Percentiles rank a stretch among this genome's conserved stretches.
These are phyloP conservation scores for Cercospora zeae-maydis DNA, from an alignment of 2,329 filamentous ascomycete genomes.

Conservation along the genomic window DNA sequence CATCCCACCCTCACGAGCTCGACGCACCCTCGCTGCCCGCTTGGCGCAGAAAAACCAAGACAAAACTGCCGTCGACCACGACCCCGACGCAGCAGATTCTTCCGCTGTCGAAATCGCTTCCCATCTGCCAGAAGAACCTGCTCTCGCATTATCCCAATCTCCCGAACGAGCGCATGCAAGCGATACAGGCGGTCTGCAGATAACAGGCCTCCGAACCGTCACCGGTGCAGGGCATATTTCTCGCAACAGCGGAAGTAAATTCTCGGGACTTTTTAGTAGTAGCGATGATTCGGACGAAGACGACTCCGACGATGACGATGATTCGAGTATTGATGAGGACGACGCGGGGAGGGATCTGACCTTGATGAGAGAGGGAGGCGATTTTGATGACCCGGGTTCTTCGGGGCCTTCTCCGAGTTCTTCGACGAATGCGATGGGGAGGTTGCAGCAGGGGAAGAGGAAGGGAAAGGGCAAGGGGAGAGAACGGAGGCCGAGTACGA, in stretches of 20 bases:
- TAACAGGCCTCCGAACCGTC: constrained; percentile 27
- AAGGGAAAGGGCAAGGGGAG: background rate
- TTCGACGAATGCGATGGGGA: too few relatives aligned
- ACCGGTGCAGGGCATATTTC: constrained; percentile 12
- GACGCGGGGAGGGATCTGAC: constrained; percentile 35
- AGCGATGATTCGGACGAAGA: constrained; percentile 29
- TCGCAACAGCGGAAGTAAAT: constrained; percentile 22
- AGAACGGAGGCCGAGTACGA: constrained; percentile 31
- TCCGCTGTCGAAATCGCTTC: constrained; percentile 31
- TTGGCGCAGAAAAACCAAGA: constrained; percentile 54
- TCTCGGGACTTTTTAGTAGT: constrained; percentile 32
- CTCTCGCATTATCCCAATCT: constrained; percentile 13
- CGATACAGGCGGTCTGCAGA: constrained; percentile 22
- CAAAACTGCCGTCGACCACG: constrained; percentile 29
- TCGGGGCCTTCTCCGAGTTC: background rate
- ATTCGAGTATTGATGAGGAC: constrained; percentile 21
- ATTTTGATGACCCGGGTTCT: constrained; percentile 47
- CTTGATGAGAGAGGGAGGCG: constrained; percentile 40
- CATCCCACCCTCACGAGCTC: constrained; percentile 78
- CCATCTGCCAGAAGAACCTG: constrained; percentile 33
- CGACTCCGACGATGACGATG: constrained; percentile 49
- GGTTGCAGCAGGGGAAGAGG: too few relatives aligned
- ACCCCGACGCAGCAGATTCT: constrained; percentile 34
- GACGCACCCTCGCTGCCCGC: constrained; percentile 84
- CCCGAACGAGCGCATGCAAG: background rate